Percentiles rank a stretch among this genome's conserved stretches.
These are phyloP conservation scores for thale cress (Arabidopsis thaliana) DNA, from an alignment of 345 rosid genomes.

Conservation along the genomic window TAIR10.1 NC_003074.8:8491501-8492000, in stretches of 20 bases:
- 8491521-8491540: neutral
- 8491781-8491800: slow-evolving; percentile 33
- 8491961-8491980: too few species aligned
- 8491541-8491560: neutral
- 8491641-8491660: slow-evolving; percentile 20
- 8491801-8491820: slow-evolving; percentile 18
- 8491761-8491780: slow-evolving; percentile 34
- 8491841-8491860: slow-evolving; percentile 6
- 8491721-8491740: slow-evolving; percentile 26
- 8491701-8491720: slow-evolving; percentile 24
- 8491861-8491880: slow-evolving; percentile 32
- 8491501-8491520: neutral
- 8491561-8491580: neutral
- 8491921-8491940: too few species aligned
- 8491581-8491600: slow-evolving; percentile 17
- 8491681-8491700: too few species aligned
- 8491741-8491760: slow-evolving; percentile 33
- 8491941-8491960: too few species aligned
- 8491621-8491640: slow-evolving; percentile 2
- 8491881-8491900: neutral
- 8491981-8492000: too few species aligned
- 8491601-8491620: neutral
- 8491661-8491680: slow-evolving; percentile 18
- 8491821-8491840: slow-evolving; percentile 22
- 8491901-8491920: too few species aligned